Percentiles rank a stretch among this genome's conserved stretches.
These are phyloP conservation scores for Leccinum arenicola DNA, from an alignment of 768 basidiomycete species.

Conservation along the genomic window DNA sequence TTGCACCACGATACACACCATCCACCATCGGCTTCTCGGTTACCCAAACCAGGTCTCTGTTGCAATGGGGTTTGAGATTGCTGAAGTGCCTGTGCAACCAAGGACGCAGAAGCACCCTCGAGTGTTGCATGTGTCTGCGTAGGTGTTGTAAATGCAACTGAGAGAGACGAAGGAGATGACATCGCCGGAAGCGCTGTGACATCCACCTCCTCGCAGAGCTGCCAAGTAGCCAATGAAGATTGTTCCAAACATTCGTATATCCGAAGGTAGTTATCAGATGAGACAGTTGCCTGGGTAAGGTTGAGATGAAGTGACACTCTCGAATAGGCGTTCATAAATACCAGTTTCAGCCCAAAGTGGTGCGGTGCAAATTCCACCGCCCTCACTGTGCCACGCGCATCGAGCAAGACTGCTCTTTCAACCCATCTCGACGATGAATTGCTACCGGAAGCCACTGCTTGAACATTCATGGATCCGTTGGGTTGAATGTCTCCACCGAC, in stretches of 20 bases:
- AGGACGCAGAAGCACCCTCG: conserved; percentile 54
- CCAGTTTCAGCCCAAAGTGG: conserved; percentile 85
- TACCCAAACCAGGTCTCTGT: conserved; percentile 47
- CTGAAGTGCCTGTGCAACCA: conserved; percentile 64
- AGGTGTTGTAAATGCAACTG: conserved; percentile 64
- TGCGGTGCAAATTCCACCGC: conserved; percentile 85
- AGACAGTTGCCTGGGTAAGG: conserved; percentile 68
- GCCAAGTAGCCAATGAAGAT: conserved; percentile 68
- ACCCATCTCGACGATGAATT: conserved; percentile 56
- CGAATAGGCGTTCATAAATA: conserved; percentile 34
- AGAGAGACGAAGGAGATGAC: conserved; percentile 44
- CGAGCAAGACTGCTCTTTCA: conserved; percentile 70
- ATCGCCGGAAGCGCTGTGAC: conserved; percentile 50
- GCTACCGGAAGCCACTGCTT: conserved; percentile 13
- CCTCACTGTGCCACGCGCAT: conserved; percentile 84
- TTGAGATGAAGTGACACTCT: not conserved
- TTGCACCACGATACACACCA: conserved; percentile 97
- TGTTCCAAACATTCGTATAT: conserved; percentile 90
- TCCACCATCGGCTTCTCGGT: conserved; percentile 83
- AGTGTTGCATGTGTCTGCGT: conserved; percentile 59
- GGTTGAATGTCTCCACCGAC: conserved; percentile 27
- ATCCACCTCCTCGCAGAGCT: conserved; percentile 75
- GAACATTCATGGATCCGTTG: conserved; percentile 22
- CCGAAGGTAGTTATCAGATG: conserved; percentile 83
- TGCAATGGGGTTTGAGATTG: conserved; percentile 40